These are phyloP conservation scores for Collybiopsis luxurians DNA, from an alignment of 768 basidiomycete genomes.

Conservation along the genomic window DNA sequence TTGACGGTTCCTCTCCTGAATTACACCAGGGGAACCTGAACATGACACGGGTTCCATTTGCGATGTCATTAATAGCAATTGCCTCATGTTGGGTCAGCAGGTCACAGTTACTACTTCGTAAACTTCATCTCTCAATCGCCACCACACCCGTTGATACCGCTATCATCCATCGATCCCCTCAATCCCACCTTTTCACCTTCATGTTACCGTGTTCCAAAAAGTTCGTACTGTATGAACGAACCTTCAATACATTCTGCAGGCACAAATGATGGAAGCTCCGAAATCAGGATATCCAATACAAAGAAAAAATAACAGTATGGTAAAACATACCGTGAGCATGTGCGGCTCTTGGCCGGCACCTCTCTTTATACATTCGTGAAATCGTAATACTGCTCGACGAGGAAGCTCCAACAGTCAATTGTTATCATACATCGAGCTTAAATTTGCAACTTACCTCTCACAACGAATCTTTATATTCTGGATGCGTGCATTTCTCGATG, in stretches of 20 bases:
- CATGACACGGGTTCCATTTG: too few species aligned
- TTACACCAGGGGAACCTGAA: too few species aligned
- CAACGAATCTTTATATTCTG: slow-evolving; percentile 40
- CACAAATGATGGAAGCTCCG: background rate
- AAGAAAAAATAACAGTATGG: background rate
- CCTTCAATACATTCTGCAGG: slow-evolving; percentile 30
- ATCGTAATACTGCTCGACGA: slow-evolving; percentile 34
- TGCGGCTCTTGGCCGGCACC: slow-evolving; percentile 48
- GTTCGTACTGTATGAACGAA: slow-evolving; percentile 31
- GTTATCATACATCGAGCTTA: background rate
- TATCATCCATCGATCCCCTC: too few species aligned
- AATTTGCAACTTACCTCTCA: slow-evolving; percentile 27
- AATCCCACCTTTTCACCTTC: slow-evolving; percentile 38
- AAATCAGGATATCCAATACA: background rate
- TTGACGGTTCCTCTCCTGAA: too few species aligned
- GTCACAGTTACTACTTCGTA: too few species aligned
- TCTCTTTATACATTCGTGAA: slow-evolving; percentile 40
- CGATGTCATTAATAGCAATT: too few species aligned
- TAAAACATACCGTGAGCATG: slow-evolving; percentile 40
- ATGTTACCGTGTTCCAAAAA: slow-evolving; percentile 36
- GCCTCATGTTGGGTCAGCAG: too few species aligned
- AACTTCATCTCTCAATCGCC: too few species aligned
- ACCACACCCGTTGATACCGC: too few species aligned
- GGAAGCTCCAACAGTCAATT: slow-evolving; percentile 29
- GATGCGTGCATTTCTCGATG: slow-evolving; percentile 47